These are phyloP conservation scores for Pythium coloratum DNA, from an alignment of 352 stramenopile genomes.

Conservation along the genomic window DNA sequence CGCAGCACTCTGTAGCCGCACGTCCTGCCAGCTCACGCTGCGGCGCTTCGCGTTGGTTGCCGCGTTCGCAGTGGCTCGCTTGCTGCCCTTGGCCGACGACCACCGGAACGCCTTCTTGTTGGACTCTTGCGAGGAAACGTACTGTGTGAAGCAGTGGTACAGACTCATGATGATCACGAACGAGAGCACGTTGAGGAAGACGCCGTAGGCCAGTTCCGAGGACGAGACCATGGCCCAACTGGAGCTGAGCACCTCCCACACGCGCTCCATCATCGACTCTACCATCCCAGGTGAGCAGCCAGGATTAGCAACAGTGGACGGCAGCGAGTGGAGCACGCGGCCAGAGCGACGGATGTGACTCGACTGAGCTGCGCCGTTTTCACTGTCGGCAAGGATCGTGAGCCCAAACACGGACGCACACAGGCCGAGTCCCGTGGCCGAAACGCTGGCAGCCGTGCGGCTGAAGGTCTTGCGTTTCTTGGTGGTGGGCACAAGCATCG, in stretches of 20 bases:
- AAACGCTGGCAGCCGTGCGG: conserved; percentile 36
- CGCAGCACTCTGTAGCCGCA: conserved; percentile 14
- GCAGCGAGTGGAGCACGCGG: conserved; percentile 63
- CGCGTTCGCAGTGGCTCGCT: not conserved
- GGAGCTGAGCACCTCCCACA: conserved; percentile 36
- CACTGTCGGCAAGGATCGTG: conserved; percentile 63
- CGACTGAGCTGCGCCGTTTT: conserved; percentile 34
- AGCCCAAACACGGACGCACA: conserved; percentile 81
- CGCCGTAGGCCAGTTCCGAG: conserved; percentile 62
- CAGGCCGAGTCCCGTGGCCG: conserved; percentile 58
- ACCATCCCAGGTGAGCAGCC: conserved; percentile 36
- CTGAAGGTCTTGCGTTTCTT: conserved; percentile 30
- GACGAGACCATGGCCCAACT: conserved; percentile 55
- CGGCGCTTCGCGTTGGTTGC: conserved; percentile 23
- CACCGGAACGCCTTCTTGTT: conserved; percentile 16
- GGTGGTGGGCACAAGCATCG: conserved; percentile 30
- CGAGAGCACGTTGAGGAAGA: conserved; percentile 72
- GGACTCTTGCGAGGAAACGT: conserved; percentile 2
- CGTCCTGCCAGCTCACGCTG: conserved; percentile 34
- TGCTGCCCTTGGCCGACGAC: conserved; percentile 6
- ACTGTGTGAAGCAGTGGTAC: conserved; percentile 59
- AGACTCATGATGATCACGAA: conserved; percentile 66
- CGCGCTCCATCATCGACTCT: conserved; percentile 33
- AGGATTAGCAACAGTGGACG: conserved; percentile 26
- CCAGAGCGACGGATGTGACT: conserved; percentile 53